Percentiles rank a stretch among this genome's conserved stretches.
Conservation (phyloP, 2,329 filamentous ascomycete species). For the Pseudogymnoascus sp. region DNA sequence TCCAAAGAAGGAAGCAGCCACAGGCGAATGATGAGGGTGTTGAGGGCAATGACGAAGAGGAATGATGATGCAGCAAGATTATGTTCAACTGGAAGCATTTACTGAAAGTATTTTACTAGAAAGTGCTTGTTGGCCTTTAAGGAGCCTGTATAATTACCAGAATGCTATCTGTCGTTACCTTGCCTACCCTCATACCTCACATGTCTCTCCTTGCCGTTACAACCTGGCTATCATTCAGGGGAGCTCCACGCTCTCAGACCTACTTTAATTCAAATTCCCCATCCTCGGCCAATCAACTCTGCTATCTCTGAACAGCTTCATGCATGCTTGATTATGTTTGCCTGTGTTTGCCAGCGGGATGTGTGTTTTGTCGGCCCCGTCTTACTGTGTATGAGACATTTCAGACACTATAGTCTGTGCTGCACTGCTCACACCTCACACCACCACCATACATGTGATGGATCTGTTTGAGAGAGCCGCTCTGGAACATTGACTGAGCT, state of each 20-base stretch:
- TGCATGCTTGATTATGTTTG: background rate
- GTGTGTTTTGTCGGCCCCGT: background rate
- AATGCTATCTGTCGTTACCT: background rate
- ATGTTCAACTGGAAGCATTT: background rate
- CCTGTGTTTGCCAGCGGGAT: background rate
- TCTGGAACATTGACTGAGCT: background rate
- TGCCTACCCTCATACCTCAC: background rate
- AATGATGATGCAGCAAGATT: background rate
- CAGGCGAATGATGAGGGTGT: background rate
- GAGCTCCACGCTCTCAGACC: background rate
- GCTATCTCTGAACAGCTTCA: background rate
- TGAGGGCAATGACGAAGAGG: background rate
- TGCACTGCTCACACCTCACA: background rate
- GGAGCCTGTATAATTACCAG: background rate
- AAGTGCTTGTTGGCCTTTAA: background rate
- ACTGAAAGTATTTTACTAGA: background rate
- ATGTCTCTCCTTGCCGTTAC: background rate
- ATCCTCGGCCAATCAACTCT: background rate
- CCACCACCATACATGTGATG: background rate
- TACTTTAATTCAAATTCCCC: conserved; percentile 2
- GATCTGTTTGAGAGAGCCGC: background rate
- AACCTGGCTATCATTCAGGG: background rate
- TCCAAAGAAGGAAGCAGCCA: background rate
- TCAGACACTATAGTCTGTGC: background rate
- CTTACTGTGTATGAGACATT: background rate